Base-by-base conservation (phyloP, 768 basidiomycete species). In the Rhodotorula toruloides region DNA sequence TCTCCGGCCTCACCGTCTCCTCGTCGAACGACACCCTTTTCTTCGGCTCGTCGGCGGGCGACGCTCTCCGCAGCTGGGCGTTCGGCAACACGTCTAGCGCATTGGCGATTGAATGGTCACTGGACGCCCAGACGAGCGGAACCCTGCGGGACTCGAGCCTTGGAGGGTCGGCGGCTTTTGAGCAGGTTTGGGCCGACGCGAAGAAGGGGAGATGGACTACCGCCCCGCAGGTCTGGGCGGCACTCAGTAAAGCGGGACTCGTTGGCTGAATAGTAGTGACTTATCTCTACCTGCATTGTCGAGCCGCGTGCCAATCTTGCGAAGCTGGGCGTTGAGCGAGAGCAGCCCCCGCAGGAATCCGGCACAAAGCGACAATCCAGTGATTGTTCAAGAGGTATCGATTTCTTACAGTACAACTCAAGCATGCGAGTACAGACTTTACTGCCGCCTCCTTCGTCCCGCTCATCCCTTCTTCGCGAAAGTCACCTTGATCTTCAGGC, bases 401-500 rank as follows among this genome's bases (percentile, higher is more conserved):
- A 37, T 5, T 16, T 36, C 52, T 25, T 36, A 31, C 52, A 54
- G 22, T 8, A 37, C 36, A 54, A 25, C n/a, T n/a, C n/a, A n/a
- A n/a, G n/a, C n/a, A n/a, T n/a, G n/a, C n/a, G n/a, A n/a, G n/a
- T n/a, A n/a, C n/a, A n/a, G n/a, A n/a, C n/a, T n/a, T n/a, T n/a
- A 36, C 11, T 27, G 9, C 9, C 47, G 7, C 47, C 27, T 17
- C 44, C n/a, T n/a, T 16, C 42, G n/a, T 9, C 3, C 56, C 27
- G 25, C 29, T 44, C 59, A 60, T 8, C 65, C 68, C 66, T 56
- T 53, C 65, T 71, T 74, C 12, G 73, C 73, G 47, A 73, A 73
- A 67, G 79, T 72, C 58, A 87, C 93, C 85, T 97, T 98, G 83
- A 97, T 96, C 81, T 97, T 97, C 80, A 90, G 91, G 79, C 96